phyloP scores from a whole-genome alignment of 202 grass and related monocot species.

The Saccharum hybrid region DNA sequence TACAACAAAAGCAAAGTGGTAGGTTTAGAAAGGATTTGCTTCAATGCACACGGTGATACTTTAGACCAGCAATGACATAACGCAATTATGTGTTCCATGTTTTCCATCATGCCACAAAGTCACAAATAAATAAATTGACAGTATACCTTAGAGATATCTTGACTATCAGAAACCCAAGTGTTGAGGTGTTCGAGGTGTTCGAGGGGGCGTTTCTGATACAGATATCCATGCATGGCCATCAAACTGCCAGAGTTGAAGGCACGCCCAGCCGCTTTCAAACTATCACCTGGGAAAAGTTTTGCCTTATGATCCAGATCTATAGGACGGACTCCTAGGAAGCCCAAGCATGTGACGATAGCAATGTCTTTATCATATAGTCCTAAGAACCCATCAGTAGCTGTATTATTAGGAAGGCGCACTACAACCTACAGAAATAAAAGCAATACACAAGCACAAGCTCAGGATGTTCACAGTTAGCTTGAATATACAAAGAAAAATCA shows the following conservation, averaged over 20 bases:
- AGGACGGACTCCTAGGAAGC: neutral
- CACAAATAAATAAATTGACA: neutral
- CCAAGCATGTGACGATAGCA: constrained; percentile 18
- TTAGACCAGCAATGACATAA: neutral
- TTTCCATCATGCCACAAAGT: neutral
- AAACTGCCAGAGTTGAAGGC: constrained; percentile 4
- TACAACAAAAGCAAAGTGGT: too few relatives aligned
- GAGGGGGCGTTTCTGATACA: too few relatives aligned
- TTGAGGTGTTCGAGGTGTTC: neutral
- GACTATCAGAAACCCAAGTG: neutral
- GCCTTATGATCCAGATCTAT: neutral
- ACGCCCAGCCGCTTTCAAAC: neutral
- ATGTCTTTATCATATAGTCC: constrained; percentile 28
- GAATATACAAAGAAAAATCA: too few relatives aligned
- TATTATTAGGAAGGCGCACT: constrained; percentile 10
- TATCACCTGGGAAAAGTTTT: neutral
- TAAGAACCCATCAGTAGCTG: neutral
- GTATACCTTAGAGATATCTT: neutral
- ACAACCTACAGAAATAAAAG: neutral
- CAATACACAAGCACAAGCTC: too few relatives aligned
- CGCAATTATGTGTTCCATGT: neutral
- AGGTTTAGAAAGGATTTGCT: too few relatives aligned
- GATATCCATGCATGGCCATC: neutral
- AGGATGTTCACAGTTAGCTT: too few relatives aligned
- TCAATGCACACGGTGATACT: too few relatives aligned